Evolutionary conservation across 2,329 filamentous ascomycete genomes (phyloP), one percentile per base, ranked within the genome.

Genomic region (Tolypocladium cylindrosporum): DNA sequence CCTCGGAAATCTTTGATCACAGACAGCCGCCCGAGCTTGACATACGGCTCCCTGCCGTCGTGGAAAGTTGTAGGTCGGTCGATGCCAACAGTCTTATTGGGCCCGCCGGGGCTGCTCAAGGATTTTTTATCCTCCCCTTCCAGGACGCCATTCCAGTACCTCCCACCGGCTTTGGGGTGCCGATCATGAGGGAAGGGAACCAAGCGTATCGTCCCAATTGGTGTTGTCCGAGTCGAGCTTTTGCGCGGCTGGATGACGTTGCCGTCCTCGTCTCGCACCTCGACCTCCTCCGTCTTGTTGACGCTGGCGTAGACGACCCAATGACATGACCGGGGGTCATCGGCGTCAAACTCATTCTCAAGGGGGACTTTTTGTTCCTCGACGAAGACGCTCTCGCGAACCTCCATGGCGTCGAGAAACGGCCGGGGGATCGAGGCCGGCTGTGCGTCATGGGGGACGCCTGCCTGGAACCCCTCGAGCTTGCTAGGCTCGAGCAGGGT

Each of bases 261-360:
- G 58, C 73, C 75, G n/a, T 66, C 65, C 6, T 74, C 70, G 65
- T 82, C 75, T 36, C 72, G 74, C 51, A 74, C 64, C 68, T 79
- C 77, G 6, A 70, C 68, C 59, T 72, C 71, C 51, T 74, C 72
- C 4, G 69, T 73, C 54, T 72, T 75, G 57, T 80, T 80, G 58
- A 88, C 79, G 19, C 80, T 85, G 54, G 84, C 84, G 72, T 96
- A 96, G n/a, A 87, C 78, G 37, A 96, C 87, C 89, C 90, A 96
- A 72, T 97, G 91, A 74, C 87, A 93, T 64, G 85, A 87, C 41
- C 89, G 82, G 1, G 80, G 64, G 70, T 97, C 93, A 69, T 97
- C 91, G 1, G 79, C 75, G 75, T 97, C 93, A 63, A 90, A 80
- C 71, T 97, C 92, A 62, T 85, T 83, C 42, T 88, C 84, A 1